Conservation (phyloP, 257 asterid genomes). For the Nicotiana knightiana region DNA sequence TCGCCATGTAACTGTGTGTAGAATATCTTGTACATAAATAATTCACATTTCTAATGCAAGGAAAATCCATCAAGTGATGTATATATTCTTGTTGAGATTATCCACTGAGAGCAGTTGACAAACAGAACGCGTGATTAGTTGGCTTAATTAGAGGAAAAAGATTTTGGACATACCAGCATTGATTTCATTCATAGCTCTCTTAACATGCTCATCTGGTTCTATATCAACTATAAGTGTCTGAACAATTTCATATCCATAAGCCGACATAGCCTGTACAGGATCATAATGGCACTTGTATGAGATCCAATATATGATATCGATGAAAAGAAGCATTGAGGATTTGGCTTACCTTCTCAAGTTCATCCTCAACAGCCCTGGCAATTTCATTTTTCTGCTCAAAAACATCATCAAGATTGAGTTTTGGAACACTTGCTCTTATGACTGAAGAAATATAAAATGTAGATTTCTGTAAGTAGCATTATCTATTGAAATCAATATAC, state of each 20-base stretch:
- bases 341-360: slow-evolving; percentile 26
- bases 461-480: not conserved
- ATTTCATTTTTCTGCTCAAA: no score
- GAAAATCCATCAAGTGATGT: not conserved
- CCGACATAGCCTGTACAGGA: slow-evolving; percentile 19
- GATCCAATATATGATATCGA: not conserved
- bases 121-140: no score
- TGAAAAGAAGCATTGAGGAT: not conserved
- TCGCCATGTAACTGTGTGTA: not conserved
- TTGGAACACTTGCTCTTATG: no score
- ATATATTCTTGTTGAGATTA: not conserved
- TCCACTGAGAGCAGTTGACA: not conserved
- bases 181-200: slow-evolving; percentile 9
- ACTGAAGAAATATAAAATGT: slow-evolving; percentile 11
- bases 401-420: no score
- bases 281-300: not conserved
- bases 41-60: not conserved
- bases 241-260: no score
- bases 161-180: slow-evolving; percentile 22
- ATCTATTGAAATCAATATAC: not conserved
- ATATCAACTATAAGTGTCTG: no score
- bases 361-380: not conserved
- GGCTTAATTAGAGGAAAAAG: not conserved
- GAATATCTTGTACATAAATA: not conserved
- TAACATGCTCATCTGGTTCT: no score